Base-by-base conservation (phyloP, 1,284 basidiomycete genomes). In the Ustilago bromivora region DNA sequence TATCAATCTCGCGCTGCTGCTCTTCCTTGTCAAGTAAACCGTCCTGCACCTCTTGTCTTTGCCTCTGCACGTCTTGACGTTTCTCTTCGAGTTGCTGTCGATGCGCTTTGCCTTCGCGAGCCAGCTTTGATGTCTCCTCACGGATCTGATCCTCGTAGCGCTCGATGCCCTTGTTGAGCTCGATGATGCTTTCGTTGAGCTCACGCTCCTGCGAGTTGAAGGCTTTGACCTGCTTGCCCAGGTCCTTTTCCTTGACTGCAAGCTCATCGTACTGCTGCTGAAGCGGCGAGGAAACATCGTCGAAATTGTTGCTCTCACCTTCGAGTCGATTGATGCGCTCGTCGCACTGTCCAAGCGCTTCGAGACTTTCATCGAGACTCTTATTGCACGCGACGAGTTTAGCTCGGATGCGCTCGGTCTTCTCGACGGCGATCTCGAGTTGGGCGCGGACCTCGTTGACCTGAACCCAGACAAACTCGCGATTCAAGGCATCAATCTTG, bases 381-480 rank as follows among this genome's bases (percentile, higher is more conserved):
- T 71, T 64, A n/a, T 75, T 62, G 36, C 67, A 77, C 11, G 67
- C 70, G 41, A 57, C 62, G 9, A 67, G 57, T 55, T 80, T 81
- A 35, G 58, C 40, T 31, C 70, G 72, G 36, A 71, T 66, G 12
- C 51, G 66, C 38, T 78, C 78, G 36, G 79, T 76, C 57, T 66
- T 62, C 9, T 69, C 66, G 31, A 72, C 72, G 11, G 68, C 66
- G 6, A 57, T 36, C 13, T 78, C 78, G 35, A 80, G 61, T 59
- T 81, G 74, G 51, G 88, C 86, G 82, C 93, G 74, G 82, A 94
- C 95, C 13, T 88, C 88, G 3, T 89, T 89, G 13, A 98, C 94
- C 81, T 94, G 93, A 9, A 93, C 90, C 96, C 96, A 98, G 0
- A 94, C 94, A 11, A 94, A 87, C 86, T 96, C 93, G 75, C 91